A percentile compares a stretch with the other conserved stretches of the same genome.
These are phyloP conservation scores for Xylariaceae sp. DNA, from an alignment of 2,329 filamentous ascomycete genomes.

Conservation along the genomic window DNA sequence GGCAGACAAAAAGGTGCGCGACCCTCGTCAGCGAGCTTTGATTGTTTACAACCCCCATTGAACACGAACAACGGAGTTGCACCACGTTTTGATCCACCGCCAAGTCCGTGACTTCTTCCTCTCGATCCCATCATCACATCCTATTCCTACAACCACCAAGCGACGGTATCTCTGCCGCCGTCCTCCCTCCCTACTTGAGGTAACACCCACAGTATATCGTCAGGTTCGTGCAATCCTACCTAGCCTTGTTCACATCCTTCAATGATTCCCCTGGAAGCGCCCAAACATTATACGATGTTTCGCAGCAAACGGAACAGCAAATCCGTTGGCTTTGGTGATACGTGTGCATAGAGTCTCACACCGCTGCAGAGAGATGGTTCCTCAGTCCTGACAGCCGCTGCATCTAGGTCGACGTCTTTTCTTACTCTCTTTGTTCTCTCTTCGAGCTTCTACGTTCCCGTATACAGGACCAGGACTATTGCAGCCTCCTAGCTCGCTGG, in stretches of 20 bases:
- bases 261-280: neutral
- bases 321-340: slow-evolving; percentile 3
- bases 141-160: slow-evolving; percentile 4
- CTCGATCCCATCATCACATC: neutral
- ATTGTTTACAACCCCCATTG: slow-evolving; percentile 27
- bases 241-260: neutral
- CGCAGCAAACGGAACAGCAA: neutral
- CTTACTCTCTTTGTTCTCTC: slow-evolving; percentile 16
- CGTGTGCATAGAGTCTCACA: neutral
- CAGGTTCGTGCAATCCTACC: slow-evolving; percentile 14
- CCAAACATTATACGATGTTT: neutral
- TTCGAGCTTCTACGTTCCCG: slow-evolving; percentile 17
- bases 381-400: slow-evolving; percentile 24
- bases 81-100: neutral
- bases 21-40: slow-evolving; percentile 6
- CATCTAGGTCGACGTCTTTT: slow-evolving; percentile 24
- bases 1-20: slow-evolving; percentile 16
- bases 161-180: neutral
- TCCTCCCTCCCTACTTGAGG: neutral
- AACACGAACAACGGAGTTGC: slow-evolving; percentile 9
- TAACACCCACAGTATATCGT: slow-evolving; percentile 7
- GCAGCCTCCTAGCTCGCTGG: slow-evolving; percentile 16
- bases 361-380: slow-evolving; percentile 7
- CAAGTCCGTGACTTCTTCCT: slow-evolving; percentile 10
- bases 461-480: slow-evolving; percentile 1